Percentiles rank a stretch among this genome's conserved stretches.
These are phyloP conservation scores for Tolypocladium capitatum DNA, from an alignment of 2,329 filamentous ascomycete genomes.

Conservation along the genomic window DNA sequence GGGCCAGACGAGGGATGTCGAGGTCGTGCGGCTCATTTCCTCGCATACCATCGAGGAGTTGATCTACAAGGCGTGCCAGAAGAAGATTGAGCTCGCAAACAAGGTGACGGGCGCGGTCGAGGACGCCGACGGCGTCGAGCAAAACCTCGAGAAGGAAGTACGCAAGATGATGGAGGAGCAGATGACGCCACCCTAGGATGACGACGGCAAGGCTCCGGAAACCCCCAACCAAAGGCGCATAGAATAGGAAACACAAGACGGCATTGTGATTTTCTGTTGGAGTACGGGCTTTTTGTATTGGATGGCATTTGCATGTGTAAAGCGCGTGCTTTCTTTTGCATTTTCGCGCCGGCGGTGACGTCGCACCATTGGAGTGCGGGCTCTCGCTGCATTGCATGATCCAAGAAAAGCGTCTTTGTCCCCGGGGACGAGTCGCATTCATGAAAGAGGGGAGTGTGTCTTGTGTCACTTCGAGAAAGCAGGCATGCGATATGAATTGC, in stretches of 20 bases:
- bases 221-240: neutral
- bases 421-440: neutral
- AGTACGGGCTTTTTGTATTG: neutral
- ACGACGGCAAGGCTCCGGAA: conserved; percentile 4
- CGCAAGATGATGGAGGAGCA: conserved; percentile 28
- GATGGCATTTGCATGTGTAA: neutral
- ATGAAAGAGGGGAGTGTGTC: neutral
- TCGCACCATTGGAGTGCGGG: neutral
- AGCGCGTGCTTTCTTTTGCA: neutral
- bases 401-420: neutral
- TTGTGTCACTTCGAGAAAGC: neutral
- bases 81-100: conserved; percentile 78
- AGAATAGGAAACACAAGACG: neutral
- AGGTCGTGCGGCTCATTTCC: conserved; percentile 76
- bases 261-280: neutral
- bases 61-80: conserved; percentile 80
- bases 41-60: conserved; percentile 80
- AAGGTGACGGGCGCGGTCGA: conserved; percentile 33
- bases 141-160: conserved; percentile 30
- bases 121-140: conserved; percentile 16
- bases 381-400: neutral
- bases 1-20: conserved; percentile 79
- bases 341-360: neutral
- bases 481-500: neutral
- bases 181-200: conserved; percentile 25